Evolutionary conservation across 805 yeast species (phyloP), one percentile per base, ranked within the genome.

Genomic region (Yarrowia alimentaria): DNA sequence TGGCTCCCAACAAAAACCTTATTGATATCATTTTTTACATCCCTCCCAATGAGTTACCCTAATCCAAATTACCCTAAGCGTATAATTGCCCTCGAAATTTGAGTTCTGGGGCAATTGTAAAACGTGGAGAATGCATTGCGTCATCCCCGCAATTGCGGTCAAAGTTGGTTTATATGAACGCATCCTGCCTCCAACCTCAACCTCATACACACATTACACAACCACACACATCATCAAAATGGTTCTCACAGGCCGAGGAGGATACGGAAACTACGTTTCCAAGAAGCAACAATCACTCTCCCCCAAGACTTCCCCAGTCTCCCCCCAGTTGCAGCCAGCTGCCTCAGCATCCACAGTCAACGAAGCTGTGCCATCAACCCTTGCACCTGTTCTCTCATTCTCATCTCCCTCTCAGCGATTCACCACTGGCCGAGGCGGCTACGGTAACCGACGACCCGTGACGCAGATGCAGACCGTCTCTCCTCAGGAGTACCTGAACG

Each of bases 381-480:
- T 61, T 10, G 68, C 69, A 3, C 71, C 71, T 7, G 61, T 67
- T 21, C 68, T 65, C 54, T 62, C 60, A 38, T 63, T 65, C 42
- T 47, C 62, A 6, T 60, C 67, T 16, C 69, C 71, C 8, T 43
- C 28, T 11, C 62, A 67, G 54, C 57, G 58, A 12, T 66, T 65
- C 56, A 58, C 61, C 19, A 58, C 68, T 19, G 71, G 71, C 21
- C 60, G 71, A 18, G 71, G 71, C n/a, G 71, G 71, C 31, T 66
- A 60, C 31, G 71, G 71, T 11, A 67, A 67, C 58, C 58, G 60
- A 16, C 60, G 64, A 19, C 58, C 64, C 4, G 62, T 67, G 17
- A 49, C 57, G 17, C 55, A 62, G 24, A 56, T 64, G 58, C 55
- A 58, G 20, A 43, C 61, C 16, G 48, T 54, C 57, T 54, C 69